These are phyloP conservation scores for Alternaria alternata DNA, from an alignment of 2,329 filamentous ascomycete genomes.

Conservation along the genomic window DNA sequence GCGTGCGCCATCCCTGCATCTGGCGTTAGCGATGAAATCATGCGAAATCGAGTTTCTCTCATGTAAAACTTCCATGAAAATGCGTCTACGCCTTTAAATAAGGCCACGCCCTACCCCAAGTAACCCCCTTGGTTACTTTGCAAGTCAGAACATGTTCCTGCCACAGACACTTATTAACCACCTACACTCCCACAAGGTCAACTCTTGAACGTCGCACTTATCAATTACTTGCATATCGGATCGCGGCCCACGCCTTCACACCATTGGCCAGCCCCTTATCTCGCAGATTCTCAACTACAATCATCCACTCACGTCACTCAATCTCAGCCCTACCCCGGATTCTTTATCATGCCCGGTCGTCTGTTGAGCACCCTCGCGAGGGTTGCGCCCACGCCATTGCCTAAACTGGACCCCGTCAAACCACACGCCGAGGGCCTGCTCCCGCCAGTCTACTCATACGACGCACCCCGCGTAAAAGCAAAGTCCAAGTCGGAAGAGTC, in stretches of 20 bases:
- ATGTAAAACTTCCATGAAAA: slow-evolving; percentile 32
- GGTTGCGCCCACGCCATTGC: slow-evolving; percentile 44
- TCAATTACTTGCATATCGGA: slow-evolving; percentile 27
- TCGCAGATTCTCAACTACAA: slow-evolving; percentile 18
- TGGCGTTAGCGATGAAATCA: slow-evolving; percentile 40
- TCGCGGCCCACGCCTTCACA: slow-evolving; percentile 19
- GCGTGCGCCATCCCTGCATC: slow-evolving; percentile 35
- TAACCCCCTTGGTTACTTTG: not conserved
- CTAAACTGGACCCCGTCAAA: slow-evolving; percentile 38
- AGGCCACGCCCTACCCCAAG: slow-evolving; percentile 25
- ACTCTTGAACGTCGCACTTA: slow-evolving; percentile 30
- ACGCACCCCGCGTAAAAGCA: slow-evolving; percentile 38
- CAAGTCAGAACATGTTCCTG: slow-evolving; percentile 43
- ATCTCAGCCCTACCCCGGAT: slow-evolving; percentile 41
- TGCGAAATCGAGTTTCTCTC: slow-evolving; percentile 41
- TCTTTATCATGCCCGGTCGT: slow-evolving; percentile 47
- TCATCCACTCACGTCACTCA: slow-evolving; percentile 23
- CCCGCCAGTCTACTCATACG: slow-evolving; percentile 48
- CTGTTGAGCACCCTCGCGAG: slow-evolving; percentile 45
- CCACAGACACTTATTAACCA: slow-evolving; percentile 40
- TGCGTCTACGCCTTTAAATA: slow-evolving; percentile 27
- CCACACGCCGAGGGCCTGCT: slow-evolving; percentile 34
- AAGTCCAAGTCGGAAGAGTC: slow-evolving; percentile 45
- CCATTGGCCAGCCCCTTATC: slow-evolving; percentile 31
- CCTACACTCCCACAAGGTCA: slow-evolving; percentile 48